phyloP scores from a whole-genome alignment of 345 rosid genomes.

The Ceriops decandra region DNA sequence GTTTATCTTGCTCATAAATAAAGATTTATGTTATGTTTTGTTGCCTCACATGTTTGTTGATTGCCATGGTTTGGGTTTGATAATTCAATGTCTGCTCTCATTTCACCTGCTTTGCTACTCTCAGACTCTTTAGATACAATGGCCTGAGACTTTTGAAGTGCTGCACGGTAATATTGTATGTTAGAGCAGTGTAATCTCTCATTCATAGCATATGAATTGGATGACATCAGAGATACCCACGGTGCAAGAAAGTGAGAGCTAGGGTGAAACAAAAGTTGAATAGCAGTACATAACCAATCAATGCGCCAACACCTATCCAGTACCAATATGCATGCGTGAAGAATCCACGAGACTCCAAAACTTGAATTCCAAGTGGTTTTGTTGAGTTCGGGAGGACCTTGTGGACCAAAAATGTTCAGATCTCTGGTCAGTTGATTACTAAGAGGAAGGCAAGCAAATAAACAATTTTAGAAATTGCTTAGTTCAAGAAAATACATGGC shows the following conservation, averaged over 20 bases:
- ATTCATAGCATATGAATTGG: not conserved
- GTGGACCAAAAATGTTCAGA: not conserved
- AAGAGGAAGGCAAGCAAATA: not conserved
- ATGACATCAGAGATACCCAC: constrained; percentile 32
- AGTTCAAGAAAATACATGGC: constrained; percentile 23
- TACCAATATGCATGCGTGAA: constrained; percentile 53
- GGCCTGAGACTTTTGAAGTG: constrained; percentile 48
- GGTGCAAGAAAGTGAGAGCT: constrained; percentile 50
- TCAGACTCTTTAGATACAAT: constrained; percentile 26
- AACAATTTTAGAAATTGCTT: not conserved
- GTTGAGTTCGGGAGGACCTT: constrained; percentile 24
- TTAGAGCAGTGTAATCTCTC: not conserved
- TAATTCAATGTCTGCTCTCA: not conserved
- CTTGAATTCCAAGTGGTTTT: constrained; percentile 41
- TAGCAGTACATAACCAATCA: constrained; percentile 35
- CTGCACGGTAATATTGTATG: constrained; percentile 28
- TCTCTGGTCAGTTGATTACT: not conserved
- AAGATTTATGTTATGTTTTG: not conserved
- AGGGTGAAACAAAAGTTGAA: constrained; percentile 43
- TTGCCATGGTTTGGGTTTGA: not conserved
- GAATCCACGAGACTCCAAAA: constrained; percentile 49
- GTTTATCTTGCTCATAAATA: not conserved
- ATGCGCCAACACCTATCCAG: constrained; percentile 63
- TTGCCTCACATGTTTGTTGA: not conserved
- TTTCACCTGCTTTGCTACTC: not conserved